Conservation (phyloP, 108 stramenopile genomes). For the Discostella pseudostelligera region DNA sequence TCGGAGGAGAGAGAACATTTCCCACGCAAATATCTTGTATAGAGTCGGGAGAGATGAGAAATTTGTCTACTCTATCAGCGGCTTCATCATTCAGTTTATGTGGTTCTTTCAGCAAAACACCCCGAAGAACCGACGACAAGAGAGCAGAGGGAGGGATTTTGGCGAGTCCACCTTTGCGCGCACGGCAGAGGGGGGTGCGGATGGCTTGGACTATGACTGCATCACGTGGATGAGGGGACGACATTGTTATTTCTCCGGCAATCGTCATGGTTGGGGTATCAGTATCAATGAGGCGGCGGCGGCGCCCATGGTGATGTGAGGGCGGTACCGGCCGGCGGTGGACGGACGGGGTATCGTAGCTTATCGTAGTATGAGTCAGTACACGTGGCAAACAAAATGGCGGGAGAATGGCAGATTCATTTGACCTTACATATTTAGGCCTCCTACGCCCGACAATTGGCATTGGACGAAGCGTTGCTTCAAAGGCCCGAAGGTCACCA, state of each 20-base stretch:
- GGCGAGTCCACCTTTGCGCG: constrained; percentile 71
- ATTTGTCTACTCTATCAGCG: constrained; percentile 1
- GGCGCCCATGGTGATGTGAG: no score
- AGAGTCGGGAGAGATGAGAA: constrained; percentile 39
- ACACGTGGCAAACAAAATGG: no score
- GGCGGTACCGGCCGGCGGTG: no score
- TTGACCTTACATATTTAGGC: no score
- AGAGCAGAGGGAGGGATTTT: constrained; percentile 74
- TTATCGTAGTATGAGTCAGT: no score
- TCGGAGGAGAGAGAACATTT: constrained; percentile 89
- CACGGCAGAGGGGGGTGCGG: constrained; percentile 83
- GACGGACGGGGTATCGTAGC: no score
- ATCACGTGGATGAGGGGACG: constrained; percentile 51
- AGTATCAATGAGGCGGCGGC: no score
- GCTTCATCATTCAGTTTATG: neutral
- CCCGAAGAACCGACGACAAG: constrained; percentile 59
- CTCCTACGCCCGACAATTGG: no score
- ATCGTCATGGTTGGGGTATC: no score
- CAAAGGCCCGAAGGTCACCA: no score
- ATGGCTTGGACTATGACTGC: constrained; percentile 81
- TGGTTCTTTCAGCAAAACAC: constrained; percentile 39
- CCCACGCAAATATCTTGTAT: constrained; percentile 89
- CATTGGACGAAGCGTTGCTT: no score
- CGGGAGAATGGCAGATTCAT: no score
- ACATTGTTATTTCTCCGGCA: neutral